Percentiles rank a stretch among this genome's conserved stretches.
phyloP scores from a whole-genome alignment of 2,329 filamentous ascomycete genomes.

The Furcasterigmium sp. region DNA sequence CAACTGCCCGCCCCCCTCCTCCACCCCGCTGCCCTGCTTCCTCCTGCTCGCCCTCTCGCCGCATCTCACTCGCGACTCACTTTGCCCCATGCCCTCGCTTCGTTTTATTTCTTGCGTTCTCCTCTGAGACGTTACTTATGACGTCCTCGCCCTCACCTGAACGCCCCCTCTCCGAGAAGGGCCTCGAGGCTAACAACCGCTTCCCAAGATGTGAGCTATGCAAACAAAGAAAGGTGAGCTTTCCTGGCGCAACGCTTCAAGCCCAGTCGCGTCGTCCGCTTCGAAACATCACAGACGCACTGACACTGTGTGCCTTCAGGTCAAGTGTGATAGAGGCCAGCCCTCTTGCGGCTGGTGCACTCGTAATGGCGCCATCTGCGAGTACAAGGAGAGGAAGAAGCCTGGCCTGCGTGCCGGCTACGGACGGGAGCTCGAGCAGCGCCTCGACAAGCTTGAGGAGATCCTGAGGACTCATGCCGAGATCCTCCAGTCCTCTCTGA shows the following conservation, averaged over 20 bases:
- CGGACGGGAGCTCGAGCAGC: constrained; percentile 67
- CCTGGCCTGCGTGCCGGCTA: constrained; percentile 63
- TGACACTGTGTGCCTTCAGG: too few species aligned
- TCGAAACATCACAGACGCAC: constrained; percentile 9
- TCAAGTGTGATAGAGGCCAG: constrained; percentile 72
- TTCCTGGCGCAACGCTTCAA: background rate
- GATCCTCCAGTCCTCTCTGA: constrained; percentile 55
- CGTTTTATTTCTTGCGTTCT: constrained; percentile 2
- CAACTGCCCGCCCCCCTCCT: constrained; percentile 4
- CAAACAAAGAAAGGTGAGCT: constrained; percentile 70
- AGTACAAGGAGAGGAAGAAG: constrained; percentile 66
- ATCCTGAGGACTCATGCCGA: constrained; percentile 61
- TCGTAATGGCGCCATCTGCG: constrained; percentile 57
- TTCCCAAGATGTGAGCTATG: constrained; percentile 65
- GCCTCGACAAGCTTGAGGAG: constrained; percentile 64
- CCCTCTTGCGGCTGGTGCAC: constrained; percentile 66
- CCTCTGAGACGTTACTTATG: constrained; percentile 6
- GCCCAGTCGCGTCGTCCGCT: background rate
- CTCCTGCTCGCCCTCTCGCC: background rate
- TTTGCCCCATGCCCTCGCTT: background rate
- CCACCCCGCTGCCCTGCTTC: background rate
- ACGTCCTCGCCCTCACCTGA: constrained; percentile 13
- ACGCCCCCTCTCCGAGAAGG: constrained; percentile 11
- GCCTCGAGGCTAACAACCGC: constrained; percentile 27
- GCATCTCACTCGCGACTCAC: background rate